These are phyloP conservation scores for Fraxinus paxiana DNA, from an alignment of 305 asterid species.

Conservation along the genomic window DNA sequence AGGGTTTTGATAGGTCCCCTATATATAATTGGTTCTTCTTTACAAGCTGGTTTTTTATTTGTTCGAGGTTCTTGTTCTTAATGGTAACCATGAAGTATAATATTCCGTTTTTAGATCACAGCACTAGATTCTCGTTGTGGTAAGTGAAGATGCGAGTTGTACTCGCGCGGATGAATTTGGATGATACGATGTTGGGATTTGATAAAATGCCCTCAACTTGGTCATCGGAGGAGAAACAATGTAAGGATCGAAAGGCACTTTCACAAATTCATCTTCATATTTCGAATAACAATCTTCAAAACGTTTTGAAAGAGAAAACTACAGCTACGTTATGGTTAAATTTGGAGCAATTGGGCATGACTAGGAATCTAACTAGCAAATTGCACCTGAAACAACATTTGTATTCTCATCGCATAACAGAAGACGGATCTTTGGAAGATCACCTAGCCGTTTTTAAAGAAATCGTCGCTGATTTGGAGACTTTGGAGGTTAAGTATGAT, in stretches of 20 bases:
- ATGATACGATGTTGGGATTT: background rate
- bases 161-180: background rate
- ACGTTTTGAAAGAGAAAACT: no score
- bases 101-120: background rate
- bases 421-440: background rate
- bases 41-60: background rate
- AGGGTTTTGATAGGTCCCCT: background rate
- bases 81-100: background rate
- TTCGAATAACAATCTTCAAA: background rate
- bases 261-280: background rate
- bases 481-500: background rate
- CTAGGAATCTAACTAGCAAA: background rate
- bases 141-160: background rate
- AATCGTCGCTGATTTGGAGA: background rate
- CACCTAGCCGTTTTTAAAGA: background rate
- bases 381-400: background rate
- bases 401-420: background rate
- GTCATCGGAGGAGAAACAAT: background rate
- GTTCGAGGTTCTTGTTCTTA: background rate
- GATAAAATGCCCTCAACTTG: background rate
- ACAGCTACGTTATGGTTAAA: background rate
- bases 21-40: background rate
- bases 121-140: background rate
- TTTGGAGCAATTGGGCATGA: background rate
- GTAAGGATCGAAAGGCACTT: background rate